These are phyloP conservation scores for Neofusicoccum kwambonambiense DNA, from an alignment of 2,329 filamentous ascomycete species.

Conservation along the genomic window DNA sequence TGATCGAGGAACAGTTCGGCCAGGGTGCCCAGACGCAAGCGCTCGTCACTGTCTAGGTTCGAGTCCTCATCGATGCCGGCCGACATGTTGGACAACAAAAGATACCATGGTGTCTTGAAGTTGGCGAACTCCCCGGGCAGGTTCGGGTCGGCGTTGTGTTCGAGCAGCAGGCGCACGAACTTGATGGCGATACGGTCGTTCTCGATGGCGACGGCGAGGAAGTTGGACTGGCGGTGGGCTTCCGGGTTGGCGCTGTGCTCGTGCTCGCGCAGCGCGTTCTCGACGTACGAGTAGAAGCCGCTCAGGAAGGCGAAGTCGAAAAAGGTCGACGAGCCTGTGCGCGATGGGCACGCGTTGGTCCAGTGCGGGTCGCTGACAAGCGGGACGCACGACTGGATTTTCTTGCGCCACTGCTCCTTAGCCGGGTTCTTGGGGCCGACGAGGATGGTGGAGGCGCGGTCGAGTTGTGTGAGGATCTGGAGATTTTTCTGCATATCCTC, in stretches of 20 bases:
- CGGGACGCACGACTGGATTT: not conserved
- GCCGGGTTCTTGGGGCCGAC: not conserved
- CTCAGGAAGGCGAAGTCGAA: slow-evolving; percentile 8
- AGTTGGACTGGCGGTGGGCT: not conserved
- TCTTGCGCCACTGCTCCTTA: not conserved
- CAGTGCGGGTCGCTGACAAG: slow-evolving; percentile 1
- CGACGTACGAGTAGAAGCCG: slow-evolving; percentile 9
- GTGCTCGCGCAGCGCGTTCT: not conserved
- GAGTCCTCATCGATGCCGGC: not conserved
- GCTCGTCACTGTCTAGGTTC: not conserved
- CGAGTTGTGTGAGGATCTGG: slow-evolving; percentile 1
- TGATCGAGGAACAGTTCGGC: not conserved
- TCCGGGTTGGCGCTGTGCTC: not conserved
- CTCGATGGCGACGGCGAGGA: not conserved
- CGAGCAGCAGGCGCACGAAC: not conserved
- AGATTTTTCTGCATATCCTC: not conserved
- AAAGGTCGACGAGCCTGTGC: not conserved
- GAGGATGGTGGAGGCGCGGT: not conserved
- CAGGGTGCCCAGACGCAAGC: not conserved
- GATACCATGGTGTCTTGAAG: slow-evolving; percentile 7
- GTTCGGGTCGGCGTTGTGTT: not conserved
- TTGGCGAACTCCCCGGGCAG: not conserved
- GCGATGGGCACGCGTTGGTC: slow-evolving; percentile 8
- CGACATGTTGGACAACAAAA: not conserved
- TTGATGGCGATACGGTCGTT: not conserved